A percentile compares a stretch with the other conserved stretches of the same genome.
These are phyloP conservation scores for Hymenoscyphus occultus DNA, from an alignment of 2,329 filamentous ascomycete species.

Conservation along the genomic window DNA sequence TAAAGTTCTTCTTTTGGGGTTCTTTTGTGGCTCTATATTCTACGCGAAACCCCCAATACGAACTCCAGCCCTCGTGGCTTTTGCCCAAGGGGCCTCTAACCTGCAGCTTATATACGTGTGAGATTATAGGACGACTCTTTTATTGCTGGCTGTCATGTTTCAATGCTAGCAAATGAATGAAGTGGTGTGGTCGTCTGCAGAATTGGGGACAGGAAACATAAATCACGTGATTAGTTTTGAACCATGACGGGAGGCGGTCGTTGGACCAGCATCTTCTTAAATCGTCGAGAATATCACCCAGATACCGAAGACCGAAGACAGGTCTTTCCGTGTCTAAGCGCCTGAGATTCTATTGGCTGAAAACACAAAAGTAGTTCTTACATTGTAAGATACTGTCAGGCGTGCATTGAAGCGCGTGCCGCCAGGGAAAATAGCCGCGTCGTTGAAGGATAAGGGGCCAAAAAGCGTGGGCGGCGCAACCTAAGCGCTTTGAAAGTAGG, in stretches of 20 bases:
- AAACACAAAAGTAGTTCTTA: neutral
- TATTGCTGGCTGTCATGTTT: too few relatives aligned
- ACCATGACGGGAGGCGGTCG: neutral
- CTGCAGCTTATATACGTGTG: too few relatives aligned
- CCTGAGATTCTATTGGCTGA: neutral
- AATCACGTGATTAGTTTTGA: too few relatives aligned
- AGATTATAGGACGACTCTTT: too few relatives aligned
- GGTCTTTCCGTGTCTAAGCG: neutral
- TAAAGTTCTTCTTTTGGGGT: neutral
- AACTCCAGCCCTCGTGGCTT: neutral
- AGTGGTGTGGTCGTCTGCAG: too few relatives aligned
- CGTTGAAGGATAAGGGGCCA: neutral
- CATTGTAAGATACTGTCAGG: neutral
- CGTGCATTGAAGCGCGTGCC: neutral
- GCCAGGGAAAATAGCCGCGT: neutral
- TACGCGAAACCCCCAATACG: neutral
- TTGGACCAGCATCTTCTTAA: neutral
- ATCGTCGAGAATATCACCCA: neutral
- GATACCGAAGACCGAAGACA: too few relatives aligned
- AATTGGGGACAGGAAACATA: too few relatives aligned
- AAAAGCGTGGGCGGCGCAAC: neutral
- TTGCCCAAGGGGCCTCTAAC: too few relatives aligned
- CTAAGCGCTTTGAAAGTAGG: neutral
- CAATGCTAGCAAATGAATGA: too few relatives aligned
- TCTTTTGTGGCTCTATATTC: neutral